Base-by-base conservation (phyloP, 768 basidiomycete species). In the Lactarius akahatsu region DNA sequence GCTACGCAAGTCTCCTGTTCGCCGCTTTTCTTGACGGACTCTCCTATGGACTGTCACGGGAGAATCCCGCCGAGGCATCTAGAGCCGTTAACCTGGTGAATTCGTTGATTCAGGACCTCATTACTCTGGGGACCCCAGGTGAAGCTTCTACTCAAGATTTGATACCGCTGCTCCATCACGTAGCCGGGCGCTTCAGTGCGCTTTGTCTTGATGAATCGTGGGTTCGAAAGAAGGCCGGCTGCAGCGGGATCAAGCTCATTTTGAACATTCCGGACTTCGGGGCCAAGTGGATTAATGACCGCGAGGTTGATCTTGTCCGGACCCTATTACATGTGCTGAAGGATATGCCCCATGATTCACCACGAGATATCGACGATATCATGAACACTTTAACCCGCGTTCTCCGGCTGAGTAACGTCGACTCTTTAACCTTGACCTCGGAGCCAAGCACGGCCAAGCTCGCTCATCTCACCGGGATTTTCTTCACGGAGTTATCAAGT, bases 181-280 rank as follows among this genome's bases (percentile, higher is more conserved):
- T 98, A 54, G 88, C 91, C 7, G 86, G 85, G 67, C 87, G 92
- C 18, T 92, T 98, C 77, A 87, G 85, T 54, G 86, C 90, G 2
- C 80, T 97, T 30, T 97, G 96, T 73, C 84, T 95, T 63, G 96
- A 97, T 64, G 94, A 95, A 72, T 83, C 91, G 0, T 97, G 96
- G 96, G 83, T 82, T 3, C 83, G 86, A 62, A 97, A 98, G 76
- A 88, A 87, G 72, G 96, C 96, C 10, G 97, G 94, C 15, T 94
- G 92, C 71, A 81, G 79, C 57, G 96, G 94, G 3, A 90, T 98
- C 74, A 85, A 84, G 66, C 86, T 96, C 61, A 85, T 99, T 78
- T 85, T 89, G 0, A 77, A 80, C 61, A 86, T 89, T 20, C 84
- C 89, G 1, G 84, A 87, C 15, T 76, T 97, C 47, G 90, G 89